A percentile compares a stretch with the other conserved stretches of the same genome.
Conservation (phyloP, 768 basidiomycete species). For the Sutorius australiensis region DNA sequence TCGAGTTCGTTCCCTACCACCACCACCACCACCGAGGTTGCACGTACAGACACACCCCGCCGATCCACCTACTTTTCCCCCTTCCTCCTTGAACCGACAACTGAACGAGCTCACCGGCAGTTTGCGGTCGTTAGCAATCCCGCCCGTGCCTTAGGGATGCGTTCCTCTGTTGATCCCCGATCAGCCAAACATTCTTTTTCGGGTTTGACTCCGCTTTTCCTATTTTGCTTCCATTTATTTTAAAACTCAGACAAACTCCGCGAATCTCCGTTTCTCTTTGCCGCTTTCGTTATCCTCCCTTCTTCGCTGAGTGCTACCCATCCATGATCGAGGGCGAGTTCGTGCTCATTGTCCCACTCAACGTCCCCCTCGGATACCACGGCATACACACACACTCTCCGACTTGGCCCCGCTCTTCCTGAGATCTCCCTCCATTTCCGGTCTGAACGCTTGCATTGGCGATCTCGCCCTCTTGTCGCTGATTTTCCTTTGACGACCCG, state of each 20-base stretch:
- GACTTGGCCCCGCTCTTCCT: slow-evolving; percentile 17
- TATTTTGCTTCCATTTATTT: slow-evolving; percentile 14
- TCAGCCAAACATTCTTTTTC: slow-evolving; percentile 42
- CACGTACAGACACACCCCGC: not conserved
- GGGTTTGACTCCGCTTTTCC: slow-evolving; percentile 32
- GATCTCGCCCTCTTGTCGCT: slow-evolving; percentile 12
- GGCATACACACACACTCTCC: slow-evolving; percentile 13
- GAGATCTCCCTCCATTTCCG: slow-evolving; percentile 26
- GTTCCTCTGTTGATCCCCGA: slow-evolving; percentile 59
- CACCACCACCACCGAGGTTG: too few relatives aligned
- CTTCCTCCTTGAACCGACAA: not conserved
- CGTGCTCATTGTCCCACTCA: not conserved
- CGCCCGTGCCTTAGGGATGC: slow-evolving; percentile 30
- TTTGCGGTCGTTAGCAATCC: slow-evolving; percentile 26
- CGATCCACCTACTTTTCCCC: not conserved
- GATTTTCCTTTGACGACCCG: slow-evolving; percentile 5
- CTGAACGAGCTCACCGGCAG: slow-evolving; percentile 21
- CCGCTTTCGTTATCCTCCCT: slow-evolving; percentile 1
- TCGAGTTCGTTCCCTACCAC: not conserved
- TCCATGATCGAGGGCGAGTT: not conserved
- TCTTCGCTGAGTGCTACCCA: slow-evolving; percentile 19
- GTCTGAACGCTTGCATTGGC: slow-evolving; percentile 22
- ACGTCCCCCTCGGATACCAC: slow-evolving; percentile 18
- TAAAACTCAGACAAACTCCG: slow-evolving; percentile 26
- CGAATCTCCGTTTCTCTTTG: slow-evolving; percentile 16